Evolutionary conservation across 106 monocot species (phyloP).

Genomic region (Allium sativum): DNA sequence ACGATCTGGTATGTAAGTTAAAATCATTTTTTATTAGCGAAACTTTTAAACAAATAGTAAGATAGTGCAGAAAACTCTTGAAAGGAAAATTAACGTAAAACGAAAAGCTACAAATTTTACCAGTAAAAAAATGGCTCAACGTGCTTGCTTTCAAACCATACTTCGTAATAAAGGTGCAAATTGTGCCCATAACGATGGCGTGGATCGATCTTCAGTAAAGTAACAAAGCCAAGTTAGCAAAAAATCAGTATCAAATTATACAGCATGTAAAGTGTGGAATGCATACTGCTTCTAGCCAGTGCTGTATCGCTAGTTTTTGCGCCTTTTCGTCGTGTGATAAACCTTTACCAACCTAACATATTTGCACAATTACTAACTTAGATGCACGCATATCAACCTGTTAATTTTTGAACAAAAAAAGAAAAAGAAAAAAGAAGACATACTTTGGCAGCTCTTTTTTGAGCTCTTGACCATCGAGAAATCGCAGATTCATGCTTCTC

Average conservation of each 20-base stretch:
- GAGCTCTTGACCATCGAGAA: conserved; percentile 70
- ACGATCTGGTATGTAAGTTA: too few relatives aligned
- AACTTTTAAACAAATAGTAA: neutral
- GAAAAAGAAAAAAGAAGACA: neutral
- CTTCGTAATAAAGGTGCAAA: conserved; percentile 51
- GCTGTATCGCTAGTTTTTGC: conserved; percentile 59
- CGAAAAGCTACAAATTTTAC: conserved; percentile 14
- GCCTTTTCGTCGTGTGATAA: conserved; percentile 58
- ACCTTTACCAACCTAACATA: conserved; percentile 52
- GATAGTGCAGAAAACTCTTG: neutral
- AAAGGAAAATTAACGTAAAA: neutral
- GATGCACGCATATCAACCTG: neutral
- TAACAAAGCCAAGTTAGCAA: conserved; percentile 3
- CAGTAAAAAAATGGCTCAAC: conserved; percentile 61
- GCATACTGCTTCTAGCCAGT: conserved; percentile 81
- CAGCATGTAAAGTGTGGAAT: neutral
- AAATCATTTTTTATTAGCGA: too few relatives aligned
- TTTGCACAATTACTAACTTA: conserved; percentile 3
- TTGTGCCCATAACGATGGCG: conserved; percentile 71
- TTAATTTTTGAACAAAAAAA: neutral
- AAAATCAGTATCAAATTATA: neutral
- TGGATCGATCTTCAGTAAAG: conserved; percentile 49
- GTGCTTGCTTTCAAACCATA: conserved; percentile 55
- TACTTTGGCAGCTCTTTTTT: conserved; percentile 76
- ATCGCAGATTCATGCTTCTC: conserved; percentile 46